Percentiles rank a stretch among this genome's conserved stretches.
phyloP scores from a whole-genome alignment of 169 alveolate species.

The Cryptosporidium muris region DNA sequence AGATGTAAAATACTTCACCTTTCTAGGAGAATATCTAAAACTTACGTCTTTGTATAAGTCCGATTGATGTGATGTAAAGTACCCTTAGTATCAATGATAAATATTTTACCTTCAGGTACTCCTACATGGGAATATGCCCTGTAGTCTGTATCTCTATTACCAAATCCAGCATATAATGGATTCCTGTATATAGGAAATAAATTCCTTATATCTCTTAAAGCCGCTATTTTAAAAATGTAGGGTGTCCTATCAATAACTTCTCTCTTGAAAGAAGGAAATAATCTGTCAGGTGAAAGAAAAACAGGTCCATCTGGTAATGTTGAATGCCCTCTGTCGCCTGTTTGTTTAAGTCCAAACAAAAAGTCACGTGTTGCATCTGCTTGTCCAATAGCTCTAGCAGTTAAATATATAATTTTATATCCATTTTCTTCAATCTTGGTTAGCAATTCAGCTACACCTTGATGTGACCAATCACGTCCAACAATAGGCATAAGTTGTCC shows the following conservation, averaged over 20 bases:
- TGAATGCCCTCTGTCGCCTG: constrained; percentile 75
- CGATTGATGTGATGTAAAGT: constrained; percentile 85
- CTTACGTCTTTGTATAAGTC: constrained; percentile 86
- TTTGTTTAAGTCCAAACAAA: constrained; percentile 87
- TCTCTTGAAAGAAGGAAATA: constrained; percentile 92
- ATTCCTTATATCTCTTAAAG: constrained; percentile 91
- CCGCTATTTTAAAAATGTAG: constrained; percentile 92
- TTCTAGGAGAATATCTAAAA: neutral
- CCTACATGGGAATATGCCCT: constrained; percentile 92
- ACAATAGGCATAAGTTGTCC: constrained; percentile 97
- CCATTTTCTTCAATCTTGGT: constrained; percentile 90
- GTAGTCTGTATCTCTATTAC: constrained; percentile 94
- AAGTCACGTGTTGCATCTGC: constrained; percentile 94
- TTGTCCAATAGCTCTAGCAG: constrained; percentile 98
- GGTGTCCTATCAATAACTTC: constrained; percentile 96
- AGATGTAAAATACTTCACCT: neutral
- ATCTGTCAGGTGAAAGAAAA: constrained; percentile 95
- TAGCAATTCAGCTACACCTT: constrained; percentile 93
- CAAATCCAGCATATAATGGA: constrained; percentile 98
- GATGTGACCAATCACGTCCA: constrained; percentile 98
- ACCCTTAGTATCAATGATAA: constrained; percentile 89
- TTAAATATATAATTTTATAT: constrained; percentile 93
- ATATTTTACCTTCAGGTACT: constrained; percentile 89
- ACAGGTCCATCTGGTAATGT: constrained; percentile 94
- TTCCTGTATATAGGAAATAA: constrained; percentile 89